Conservation (phyloP, 164 flowering plant species). For the Magnolia kwangsiensis region DNA sequence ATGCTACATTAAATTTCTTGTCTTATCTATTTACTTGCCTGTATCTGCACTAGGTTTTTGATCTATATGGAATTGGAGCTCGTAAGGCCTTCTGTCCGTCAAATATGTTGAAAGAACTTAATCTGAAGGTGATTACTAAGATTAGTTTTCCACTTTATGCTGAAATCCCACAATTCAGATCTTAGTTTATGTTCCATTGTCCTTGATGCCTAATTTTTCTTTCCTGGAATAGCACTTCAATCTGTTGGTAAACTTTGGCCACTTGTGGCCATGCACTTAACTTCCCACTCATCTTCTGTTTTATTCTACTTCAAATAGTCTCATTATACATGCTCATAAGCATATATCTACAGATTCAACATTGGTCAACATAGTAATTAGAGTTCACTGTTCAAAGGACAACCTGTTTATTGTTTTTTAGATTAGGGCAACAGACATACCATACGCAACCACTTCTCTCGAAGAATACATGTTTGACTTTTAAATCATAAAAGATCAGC, state of each 20-base stretch:
- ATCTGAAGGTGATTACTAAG: conserved; percentile 57
- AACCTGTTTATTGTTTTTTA: not conserved
- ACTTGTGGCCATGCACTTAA: not conserved
- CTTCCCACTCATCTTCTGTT: not conserved
- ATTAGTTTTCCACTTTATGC: conserved; percentile 1
- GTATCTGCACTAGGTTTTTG: conserved; percentile 60
- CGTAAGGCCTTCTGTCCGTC: conserved; percentile 53
- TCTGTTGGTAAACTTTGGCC: not conserved
- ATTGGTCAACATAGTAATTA: not conserved
- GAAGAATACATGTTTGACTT: no score
- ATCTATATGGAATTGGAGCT: conserved; percentile 81
- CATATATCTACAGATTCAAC: no score
- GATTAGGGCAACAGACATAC: not conserved
- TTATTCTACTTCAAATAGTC: no score
- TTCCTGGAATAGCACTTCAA: not conserved
- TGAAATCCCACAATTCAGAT: not conserved
- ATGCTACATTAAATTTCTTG: no score
- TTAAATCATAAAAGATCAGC: no score
- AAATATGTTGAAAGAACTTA: conserved; percentile 62
- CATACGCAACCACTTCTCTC: not conserved
- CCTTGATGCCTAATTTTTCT: not conserved
- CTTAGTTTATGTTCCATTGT: not conserved
- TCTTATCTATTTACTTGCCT: not conserved
- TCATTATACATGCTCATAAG: no score
- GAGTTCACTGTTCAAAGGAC: not conserved